These are phyloP conservation scores for Carnegiea gigantea DNA, from an alignment of 179 eudicot species.

Conservation along the genomic window DNA sequence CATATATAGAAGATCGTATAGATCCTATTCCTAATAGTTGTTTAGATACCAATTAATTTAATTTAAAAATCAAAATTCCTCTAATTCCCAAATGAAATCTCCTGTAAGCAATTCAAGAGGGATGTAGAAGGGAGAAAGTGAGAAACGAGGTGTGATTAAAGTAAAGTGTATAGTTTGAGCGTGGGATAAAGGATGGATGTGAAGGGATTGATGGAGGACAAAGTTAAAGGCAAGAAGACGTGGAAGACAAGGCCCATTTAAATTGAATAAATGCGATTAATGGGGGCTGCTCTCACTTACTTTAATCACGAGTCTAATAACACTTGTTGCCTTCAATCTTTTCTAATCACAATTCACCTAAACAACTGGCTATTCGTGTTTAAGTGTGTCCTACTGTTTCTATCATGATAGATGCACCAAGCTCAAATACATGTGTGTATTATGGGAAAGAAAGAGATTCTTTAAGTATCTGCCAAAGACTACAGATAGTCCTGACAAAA, in stretches of 20 bases:
- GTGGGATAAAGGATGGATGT: background rate
- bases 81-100: too few relatives aligned
- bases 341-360: background rate
- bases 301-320: background rate
- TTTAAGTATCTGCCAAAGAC: too few relatives aligned
- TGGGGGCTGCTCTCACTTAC: background rate
- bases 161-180: background rate
- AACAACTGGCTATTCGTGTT: background rate
- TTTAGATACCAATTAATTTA: too few relatives aligned
- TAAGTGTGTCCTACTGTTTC: background rate
- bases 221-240: background rate
- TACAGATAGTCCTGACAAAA: too few relatives aligned
- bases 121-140: too few relatives aligned
- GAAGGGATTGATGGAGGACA: background rate
- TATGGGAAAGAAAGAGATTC: background rate
- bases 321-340: constrained; percentile 5
- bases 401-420: background rate
- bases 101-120: too few relatives aligned
- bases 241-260: constrained; percentile 9
- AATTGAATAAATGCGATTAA: background rate
- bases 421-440: background rate
- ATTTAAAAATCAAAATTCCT: too few relatives aligned
- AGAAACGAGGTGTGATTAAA: too few relatives aligned
- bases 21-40: too few relatives aligned
- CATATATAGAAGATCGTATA: too few relatives aligned